Conservation (phyloP, 2,329 filamentous ascomycete species). For the Lasiodiplodia sp. region DNA sequence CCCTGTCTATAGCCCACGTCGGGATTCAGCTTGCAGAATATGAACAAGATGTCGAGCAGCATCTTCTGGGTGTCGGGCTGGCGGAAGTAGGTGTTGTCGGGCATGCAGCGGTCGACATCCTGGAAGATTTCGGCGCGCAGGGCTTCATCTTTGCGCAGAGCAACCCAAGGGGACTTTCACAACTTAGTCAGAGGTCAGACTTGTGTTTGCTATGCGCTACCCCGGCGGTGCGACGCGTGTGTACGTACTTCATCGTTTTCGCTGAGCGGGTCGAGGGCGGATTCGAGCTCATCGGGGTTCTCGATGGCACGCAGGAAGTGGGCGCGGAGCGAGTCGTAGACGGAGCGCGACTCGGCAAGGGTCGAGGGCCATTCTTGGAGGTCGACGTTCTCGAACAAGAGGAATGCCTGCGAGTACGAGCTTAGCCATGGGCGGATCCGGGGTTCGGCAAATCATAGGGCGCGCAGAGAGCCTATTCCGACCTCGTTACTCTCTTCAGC, state of each 20-base stretch:
- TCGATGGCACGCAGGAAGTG: constrained; percentile 84
- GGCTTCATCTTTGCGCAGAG: constrained; percentile 82
- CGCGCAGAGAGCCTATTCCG: constrained; percentile 14
- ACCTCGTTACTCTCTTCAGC: background rate
- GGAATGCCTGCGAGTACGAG: constrained; percentile 67
- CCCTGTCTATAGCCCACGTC: constrained; percentile 93
- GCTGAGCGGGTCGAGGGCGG: constrained; percentile 80
- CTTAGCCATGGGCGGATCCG: constrained; percentile 16
- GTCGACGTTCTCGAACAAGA: constrained; percentile 75
- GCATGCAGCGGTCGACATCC: constrained; percentile 89
- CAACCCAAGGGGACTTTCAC: constrained; percentile 86
- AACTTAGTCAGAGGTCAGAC: constrained; percentile 57
- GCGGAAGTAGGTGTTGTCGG: constrained; percentile 90
- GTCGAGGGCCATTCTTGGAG: constrained; percentile 72
- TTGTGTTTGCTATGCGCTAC: constrained; percentile 36
- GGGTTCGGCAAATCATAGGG: constrained; percentile 6
- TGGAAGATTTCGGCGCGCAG: constrained; percentile 89
- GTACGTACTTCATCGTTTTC: constrained; percentile 74
- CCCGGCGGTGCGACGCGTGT: constrained; percentile 34
- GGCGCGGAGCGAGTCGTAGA: constrained; percentile 75
- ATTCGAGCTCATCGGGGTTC: constrained; percentile 80
- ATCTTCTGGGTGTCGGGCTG: constrained; percentile 78
- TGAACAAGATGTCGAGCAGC: constrained; percentile 87
- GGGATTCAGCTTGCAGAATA: constrained; percentile 93
- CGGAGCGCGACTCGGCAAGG: constrained; percentile 72